phyloP scores from a whole-genome alignment of 139 green algal genomes.

The Yamagishiella unicocca region DNA sequence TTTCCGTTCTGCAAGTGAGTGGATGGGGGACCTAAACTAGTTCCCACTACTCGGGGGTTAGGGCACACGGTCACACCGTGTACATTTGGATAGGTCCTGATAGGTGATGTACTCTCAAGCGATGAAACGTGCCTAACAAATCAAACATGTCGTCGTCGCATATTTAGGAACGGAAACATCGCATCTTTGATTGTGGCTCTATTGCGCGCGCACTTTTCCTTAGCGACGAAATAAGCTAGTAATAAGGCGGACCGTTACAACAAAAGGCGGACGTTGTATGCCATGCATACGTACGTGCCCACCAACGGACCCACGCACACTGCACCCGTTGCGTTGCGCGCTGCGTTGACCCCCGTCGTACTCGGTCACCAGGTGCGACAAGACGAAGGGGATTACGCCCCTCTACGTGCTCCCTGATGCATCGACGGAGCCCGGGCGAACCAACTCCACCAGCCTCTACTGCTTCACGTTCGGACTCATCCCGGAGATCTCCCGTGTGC shows the following conservation, averaged over 20 bases:
- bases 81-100: too few species aligned
- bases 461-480: background rate
- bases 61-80: too few species aligned
- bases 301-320: background rate
- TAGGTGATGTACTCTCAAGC: too few species aligned
- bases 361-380: background rate
- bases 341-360: background rate
- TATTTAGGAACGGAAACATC: background rate
- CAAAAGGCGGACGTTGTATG: background rate
- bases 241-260: background rate
- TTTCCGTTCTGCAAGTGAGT: background rate
- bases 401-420: background rate
- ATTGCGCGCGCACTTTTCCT: too few species aligned
- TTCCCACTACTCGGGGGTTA: too few species aligned
- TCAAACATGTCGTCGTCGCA: too few species aligned
- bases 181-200: background rate
- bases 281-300: background rate
- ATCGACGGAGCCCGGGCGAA: background rate
- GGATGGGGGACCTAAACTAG: too few species aligned
- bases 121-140: too few species aligned
- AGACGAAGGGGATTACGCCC: background rate
- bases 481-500: background rate
- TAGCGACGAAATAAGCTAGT: too few species aligned
- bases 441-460: background rate
- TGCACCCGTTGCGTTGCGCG: background rate